These are phyloP conservation scores for Litchi chinensis DNA, from an alignment of 345 rosid species.

Conservation along the genomic window DNA sequence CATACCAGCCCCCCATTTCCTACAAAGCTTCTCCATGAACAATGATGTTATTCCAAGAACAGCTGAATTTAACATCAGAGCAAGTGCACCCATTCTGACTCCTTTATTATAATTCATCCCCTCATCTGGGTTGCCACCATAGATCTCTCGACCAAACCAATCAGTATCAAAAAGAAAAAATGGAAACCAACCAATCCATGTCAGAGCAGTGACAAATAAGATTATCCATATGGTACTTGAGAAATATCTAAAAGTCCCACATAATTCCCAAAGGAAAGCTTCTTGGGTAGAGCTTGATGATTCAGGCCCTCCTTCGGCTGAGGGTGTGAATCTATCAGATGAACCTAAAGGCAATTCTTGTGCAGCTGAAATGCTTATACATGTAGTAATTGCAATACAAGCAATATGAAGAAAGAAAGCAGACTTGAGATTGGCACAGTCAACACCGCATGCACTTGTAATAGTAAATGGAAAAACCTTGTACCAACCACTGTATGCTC, in stretches of 20 bases:
- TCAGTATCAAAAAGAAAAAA: constrained; percentile 92
- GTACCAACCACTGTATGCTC: constrained; percentile 86
- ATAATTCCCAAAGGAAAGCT: constrained; percentile 88
- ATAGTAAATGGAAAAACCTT: constrained; percentile 77
- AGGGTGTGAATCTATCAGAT: constrained; percentile 27
- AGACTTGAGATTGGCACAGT: constrained; percentile 94
- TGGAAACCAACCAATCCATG: constrained; percentile 97
- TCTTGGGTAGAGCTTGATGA: constrained; percentile 57
- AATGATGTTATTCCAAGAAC: constrained; percentile 90
- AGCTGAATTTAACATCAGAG: constrained; percentile 89
- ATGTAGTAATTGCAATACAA: constrained; percentile 68
- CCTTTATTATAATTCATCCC: constrained; percentile 68
- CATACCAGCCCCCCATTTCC: constrained; percentile 97
- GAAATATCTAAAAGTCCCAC: constrained; percentile 88
- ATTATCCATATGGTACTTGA: constrained; percentile 71
- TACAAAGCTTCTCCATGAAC: constrained; percentile 90
- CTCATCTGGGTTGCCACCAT: constrained; percentile 79
- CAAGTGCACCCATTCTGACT: constrained; percentile 89
- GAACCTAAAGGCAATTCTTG: constrained; percentile 65
- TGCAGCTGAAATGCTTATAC: constrained; percentile 64
- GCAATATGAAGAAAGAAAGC: constrained; percentile 77
- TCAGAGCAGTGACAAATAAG: constrained; percentile 77
- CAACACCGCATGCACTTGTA: constrained; percentile 70
- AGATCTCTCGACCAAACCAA: constrained; percentile 98
- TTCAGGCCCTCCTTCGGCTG: constrained; percentile 47